phyloP scores from a whole-genome alignment of 2,329 filamentous ascomycete species.

The Fusarium bulbicola region DNA sequence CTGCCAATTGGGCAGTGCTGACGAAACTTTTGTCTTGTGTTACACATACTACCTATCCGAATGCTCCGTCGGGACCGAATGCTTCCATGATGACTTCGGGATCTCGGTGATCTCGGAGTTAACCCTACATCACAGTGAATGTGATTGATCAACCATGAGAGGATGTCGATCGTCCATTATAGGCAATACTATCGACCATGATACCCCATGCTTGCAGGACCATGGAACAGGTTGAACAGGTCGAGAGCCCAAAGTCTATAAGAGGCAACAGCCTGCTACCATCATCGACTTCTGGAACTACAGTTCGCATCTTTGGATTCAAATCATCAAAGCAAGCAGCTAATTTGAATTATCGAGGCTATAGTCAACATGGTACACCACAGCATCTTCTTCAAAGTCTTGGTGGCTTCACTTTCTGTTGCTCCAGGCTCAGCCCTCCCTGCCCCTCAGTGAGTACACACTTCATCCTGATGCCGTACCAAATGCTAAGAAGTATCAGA shows the following conservation, averaged over 20 bases:
- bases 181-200: not conserved
- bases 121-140: not conserved
- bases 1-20: not conserved
- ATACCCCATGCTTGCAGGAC: too few relatives aligned
- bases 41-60: not conserved
- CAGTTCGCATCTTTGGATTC: not conserved
- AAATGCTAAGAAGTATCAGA: not conserved
- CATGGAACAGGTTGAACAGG: not conserved
- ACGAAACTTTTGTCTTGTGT: conserved; percentile 1
- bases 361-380: not conserved
- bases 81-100: not conserved
- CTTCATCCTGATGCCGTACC: accelerated
- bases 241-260: not conserved
- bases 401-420: not conserved
- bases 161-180: not conserved
- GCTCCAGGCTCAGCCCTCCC: not conserved
- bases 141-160: not conserved
- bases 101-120: not conserved
- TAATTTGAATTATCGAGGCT: accelerated
- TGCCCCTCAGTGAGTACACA: conserved; percentile 1
- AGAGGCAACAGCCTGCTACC: not conserved
- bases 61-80: not conserved
- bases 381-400: not conserved
- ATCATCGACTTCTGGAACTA: not conserved
- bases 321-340: not conserved